Conservation (phyloP, 139 green algal genomes). For the Tetradesmus obliquus region DNA sequence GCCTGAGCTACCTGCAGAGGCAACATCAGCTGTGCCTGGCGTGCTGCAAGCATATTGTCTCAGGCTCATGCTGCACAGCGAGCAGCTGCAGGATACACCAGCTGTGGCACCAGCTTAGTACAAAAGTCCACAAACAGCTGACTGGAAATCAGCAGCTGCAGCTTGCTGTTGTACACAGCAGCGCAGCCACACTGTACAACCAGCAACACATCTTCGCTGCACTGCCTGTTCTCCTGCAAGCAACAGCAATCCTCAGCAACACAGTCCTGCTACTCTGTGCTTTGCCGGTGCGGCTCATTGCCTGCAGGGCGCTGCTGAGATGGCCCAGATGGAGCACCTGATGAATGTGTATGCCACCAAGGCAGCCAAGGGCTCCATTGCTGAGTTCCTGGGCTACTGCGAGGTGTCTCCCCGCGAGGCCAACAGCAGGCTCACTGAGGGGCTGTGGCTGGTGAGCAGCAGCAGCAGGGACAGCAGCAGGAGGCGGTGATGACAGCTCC, state of each 20-base stretch:
- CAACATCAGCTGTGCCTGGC: too few species aligned
- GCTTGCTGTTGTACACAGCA: background rate
- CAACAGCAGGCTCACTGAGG: conserved; percentile 66
- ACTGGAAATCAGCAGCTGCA: background rate
- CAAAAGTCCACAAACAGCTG: background rate
- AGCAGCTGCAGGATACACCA: background rate
- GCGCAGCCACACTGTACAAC: background rate
- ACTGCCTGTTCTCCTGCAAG: background rate
- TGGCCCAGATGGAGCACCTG: conserved; percentile 87
- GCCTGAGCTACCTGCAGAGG: too few species aligned
- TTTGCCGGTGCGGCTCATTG: background rate
- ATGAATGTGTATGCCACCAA: conserved; percentile 85
- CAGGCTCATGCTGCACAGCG: background rate
- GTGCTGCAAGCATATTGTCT: too few species aligned
- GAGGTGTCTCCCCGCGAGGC: conserved; percentile 69
- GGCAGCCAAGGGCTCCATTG: conserved; percentile 67
- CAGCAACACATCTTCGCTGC: background rate
- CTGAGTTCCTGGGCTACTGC: conserved; percentile 83
- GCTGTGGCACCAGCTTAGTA: background rate
- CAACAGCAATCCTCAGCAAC: background rate
- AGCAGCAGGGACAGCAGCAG: conserved; percentile 1
- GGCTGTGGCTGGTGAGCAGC: conserved; percentile 82
- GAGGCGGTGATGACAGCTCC: background rate
- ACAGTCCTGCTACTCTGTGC: background rate
- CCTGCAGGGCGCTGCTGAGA: conserved; percentile 52